These are phyloP conservation scores for Pseudocercospora fijiensis DNA, from an alignment of 2,329 filamentous ascomycete species.

Conservation along the genomic window DNA sequence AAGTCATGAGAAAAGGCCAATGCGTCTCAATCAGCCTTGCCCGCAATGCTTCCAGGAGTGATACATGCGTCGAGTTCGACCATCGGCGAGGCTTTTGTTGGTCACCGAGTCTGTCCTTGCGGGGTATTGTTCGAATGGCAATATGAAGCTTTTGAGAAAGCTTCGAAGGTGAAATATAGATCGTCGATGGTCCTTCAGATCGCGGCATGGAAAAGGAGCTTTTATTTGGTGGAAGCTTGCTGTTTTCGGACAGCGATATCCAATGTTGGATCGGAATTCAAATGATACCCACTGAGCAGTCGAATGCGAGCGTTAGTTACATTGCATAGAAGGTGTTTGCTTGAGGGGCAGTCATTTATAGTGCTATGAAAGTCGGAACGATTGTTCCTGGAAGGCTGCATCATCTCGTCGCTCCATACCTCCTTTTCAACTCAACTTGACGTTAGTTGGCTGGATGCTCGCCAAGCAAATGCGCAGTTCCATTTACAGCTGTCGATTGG, in stretches of 20 bases:
- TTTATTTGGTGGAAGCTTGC: background rate
- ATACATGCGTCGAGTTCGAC: background rate
- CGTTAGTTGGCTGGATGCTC: background rate
- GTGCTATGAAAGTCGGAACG: background rate
- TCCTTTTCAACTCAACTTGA: background rate
- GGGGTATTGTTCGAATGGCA: background rate
- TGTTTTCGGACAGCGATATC: background rate
- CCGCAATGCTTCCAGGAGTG: background rate
- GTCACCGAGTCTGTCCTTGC: background rate
- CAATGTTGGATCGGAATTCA: background rate
- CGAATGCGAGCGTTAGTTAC: background rate
- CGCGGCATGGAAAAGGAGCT: background rate
- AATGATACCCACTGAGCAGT: background rate
- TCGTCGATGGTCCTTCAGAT: background rate
- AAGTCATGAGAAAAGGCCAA: slow-evolving; percentile 6
- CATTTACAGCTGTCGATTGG: background rate
- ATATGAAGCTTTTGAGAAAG: background rate
- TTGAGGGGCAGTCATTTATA: background rate
- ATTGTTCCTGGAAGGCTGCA: background rate
- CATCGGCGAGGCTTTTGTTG: background rate
- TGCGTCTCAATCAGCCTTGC: background rate
- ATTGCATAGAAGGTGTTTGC: background rate
- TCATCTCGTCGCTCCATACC: background rate
- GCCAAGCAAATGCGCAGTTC: background rate
- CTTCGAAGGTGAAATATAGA: background rate